Percentiles rank a stretch among this genome's conserved stretches.
Conservation (phyloP, 345 rosid genomes). For the Dipteronia dyeriana region DNA sequence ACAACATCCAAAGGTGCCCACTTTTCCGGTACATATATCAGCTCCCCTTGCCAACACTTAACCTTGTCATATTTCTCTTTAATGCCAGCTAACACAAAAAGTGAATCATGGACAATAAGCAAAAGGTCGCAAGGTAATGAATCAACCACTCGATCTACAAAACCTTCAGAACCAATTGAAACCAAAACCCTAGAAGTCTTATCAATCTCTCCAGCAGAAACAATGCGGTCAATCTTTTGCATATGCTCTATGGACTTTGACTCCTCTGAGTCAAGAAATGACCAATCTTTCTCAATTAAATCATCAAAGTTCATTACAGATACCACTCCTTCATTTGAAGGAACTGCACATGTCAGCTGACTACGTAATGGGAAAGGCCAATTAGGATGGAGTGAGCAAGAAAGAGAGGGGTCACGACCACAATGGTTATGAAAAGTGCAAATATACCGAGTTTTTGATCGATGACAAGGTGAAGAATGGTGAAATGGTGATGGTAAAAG, state of each 20-base stretch:
- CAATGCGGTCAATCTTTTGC: slow-evolving; percentile 49
- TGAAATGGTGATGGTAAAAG: slow-evolving; percentile 22
- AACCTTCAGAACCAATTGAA: slow-evolving; percentile 64
- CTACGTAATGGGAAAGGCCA: slow-evolving; percentile 20
- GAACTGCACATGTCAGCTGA: slow-evolving; percentile 24
- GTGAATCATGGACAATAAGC: slow-evolving; percentile 84
- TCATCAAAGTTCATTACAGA: slow-evolving; percentile 54
- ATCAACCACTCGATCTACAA: slow-evolving; percentile 67
- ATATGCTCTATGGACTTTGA: slow-evolving; percentile 35
- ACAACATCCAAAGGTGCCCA: slow-evolving; percentile 87
- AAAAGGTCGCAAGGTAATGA: slow-evolving; percentile 51
- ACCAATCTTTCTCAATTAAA: slow-evolving; percentile 81
- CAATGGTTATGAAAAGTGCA: neutral
- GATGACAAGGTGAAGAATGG: slow-evolving; percentile 18
- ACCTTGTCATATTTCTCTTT: slow-evolving; percentile 80
- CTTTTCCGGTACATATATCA: slow-evolving; percentile 72
- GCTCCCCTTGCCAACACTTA: slow-evolving; percentile 97
- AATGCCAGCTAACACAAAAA: slow-evolving; percentile 65
- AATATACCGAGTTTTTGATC: neutral
- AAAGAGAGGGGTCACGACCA: slow-evolving; percentile 18
- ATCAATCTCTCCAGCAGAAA: slow-evolving; percentile 63
- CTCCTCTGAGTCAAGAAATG: slow-evolving; percentile 75
- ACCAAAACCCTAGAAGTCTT: slow-evolving; percentile 72
- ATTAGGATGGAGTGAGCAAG: slow-evolving; percentile 12
- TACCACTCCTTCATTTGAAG: slow-evolving; percentile 55